These are phyloP conservation scores for Aspergillus baeticus DNA, from an alignment of 495 filamentous ascomycete genomes.

Conservation along the genomic window DNA sequence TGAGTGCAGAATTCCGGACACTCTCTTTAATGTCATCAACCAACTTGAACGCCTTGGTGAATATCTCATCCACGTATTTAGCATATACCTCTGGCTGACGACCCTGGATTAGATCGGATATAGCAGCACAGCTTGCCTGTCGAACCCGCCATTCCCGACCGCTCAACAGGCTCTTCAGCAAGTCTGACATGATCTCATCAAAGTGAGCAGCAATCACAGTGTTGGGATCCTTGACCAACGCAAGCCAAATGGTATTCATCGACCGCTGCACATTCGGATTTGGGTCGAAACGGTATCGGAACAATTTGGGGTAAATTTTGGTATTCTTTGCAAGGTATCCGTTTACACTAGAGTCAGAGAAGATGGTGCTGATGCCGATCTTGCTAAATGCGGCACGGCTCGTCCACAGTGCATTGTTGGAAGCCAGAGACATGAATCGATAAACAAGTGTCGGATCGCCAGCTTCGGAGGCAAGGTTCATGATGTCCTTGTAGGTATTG, in stretches of 20 bases:
- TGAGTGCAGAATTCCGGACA: slow-evolving; percentile 75
- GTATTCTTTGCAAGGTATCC: slow-evolving; percentile 73
- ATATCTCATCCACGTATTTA: slow-evolving; percentile 79
- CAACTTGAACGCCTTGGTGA: slow-evolving; percentile 73
- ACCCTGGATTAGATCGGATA: slow-evolving; percentile 81
- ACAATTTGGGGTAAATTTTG: slow-evolving; percentile 92
- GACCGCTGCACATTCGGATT: slow-evolving; percentile 87
- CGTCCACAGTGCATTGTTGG: slow-evolving; percentile 93
- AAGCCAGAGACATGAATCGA: slow-evolving; percentile 93
- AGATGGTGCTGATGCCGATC: slow-evolving; percentile 86
- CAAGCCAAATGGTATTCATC: slow-evolving; percentile 97
- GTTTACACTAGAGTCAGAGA: slow-evolving; percentile 79
- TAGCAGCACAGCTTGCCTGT: slow-evolving; percentile 86
- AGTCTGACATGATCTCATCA: slow-evolving; percentile 79
- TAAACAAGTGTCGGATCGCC: slow-evolving; percentile 94
- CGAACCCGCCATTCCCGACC: slow-evolving; percentile 90
- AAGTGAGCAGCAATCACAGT: slow-evolving; percentile 73
- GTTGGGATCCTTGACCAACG: slow-evolving; percentile 79
- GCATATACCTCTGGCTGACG: slow-evolving; percentile 75
- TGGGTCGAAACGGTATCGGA: slow-evolving; percentile 90
- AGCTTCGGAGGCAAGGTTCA: slow-evolving; percentile 88
- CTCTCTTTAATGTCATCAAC: slow-evolving; percentile 93
- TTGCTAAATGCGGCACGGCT: slow-evolving; percentile 91
- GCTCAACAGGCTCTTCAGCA: slow-evolving; percentile 74
- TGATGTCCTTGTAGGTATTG: slow-evolving; percentile 93